Percentiles rank a stretch among this genome's conserved stretches.
These are phyloP conservation scores for Peronospora farinosa DNA, from an alignment of 352 stramenopile species.

Conservation along the genomic window DNA sequence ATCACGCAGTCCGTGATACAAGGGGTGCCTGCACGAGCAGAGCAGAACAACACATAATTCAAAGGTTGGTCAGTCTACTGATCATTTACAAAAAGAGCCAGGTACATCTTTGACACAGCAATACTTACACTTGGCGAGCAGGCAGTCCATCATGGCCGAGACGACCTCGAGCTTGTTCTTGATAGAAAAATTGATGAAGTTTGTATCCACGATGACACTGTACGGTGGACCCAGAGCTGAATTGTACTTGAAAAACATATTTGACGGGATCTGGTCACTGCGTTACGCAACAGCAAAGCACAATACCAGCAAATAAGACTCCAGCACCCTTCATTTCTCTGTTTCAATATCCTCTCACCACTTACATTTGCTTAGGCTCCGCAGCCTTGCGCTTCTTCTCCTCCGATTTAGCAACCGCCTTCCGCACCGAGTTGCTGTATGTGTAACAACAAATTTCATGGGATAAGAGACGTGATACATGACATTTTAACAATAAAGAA, in stretches of 20 bases:
- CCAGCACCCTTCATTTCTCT: not conserved
- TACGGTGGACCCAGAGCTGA: conserved; percentile 96
- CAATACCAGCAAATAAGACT: conserved; percentile 16
- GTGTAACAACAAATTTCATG: too few relatives aligned
- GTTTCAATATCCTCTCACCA: not conserved
- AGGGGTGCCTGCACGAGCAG: conserved; percentile 55
- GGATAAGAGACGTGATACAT: not conserved
- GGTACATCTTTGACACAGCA: not conserved
- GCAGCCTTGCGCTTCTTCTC: conserved; percentile 88
- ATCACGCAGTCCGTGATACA: conserved; percentile 99
- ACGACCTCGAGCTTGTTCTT: conserved; percentile 99
- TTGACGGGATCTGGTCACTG: conserved; percentile 93
- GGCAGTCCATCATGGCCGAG: conserved; percentile 99
- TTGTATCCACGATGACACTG: conserved; percentile 99
- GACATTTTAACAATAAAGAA: not conserved
- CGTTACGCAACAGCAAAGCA: conserved; percentile 46
- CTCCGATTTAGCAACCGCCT: conserved; percentile 62
- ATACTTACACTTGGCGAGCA: conserved; percentile 95
- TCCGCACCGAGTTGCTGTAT: conserved; percentile 69
- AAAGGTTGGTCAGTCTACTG: not conserved
- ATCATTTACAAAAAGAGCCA: not conserved
- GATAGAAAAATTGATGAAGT: conserved; percentile 99
- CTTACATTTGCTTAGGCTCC: conserved; percentile 90
- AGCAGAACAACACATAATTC: not conserved
- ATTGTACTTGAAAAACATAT: conserved; percentile 99